phyloP scores from a whole-genome alignment of 352 stramenopile species.

The Phytophthora fragariaefolia region DNA sequence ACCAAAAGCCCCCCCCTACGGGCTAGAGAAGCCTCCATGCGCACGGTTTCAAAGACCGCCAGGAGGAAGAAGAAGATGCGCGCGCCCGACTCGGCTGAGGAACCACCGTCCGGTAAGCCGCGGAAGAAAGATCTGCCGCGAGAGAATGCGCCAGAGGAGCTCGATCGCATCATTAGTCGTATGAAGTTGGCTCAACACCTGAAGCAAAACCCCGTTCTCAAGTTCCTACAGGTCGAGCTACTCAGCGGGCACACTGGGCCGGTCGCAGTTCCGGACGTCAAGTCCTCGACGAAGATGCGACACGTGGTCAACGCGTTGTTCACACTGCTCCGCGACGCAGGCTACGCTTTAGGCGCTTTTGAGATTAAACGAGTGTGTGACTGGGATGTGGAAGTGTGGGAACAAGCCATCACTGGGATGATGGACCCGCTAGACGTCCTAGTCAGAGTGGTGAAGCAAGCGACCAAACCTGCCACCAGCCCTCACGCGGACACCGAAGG shows the following conservation, averaged over 20 bases:
- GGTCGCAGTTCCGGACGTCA: neutral
- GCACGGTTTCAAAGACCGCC: neutral
- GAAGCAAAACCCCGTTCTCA: neutral
- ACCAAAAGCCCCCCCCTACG: conserved; percentile 1
- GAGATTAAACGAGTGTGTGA: conserved; percentile 18
- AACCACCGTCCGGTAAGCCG: neutral
- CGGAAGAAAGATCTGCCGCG: neutral
- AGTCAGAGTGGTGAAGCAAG: no score
- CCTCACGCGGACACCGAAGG: no score
- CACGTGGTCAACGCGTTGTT: neutral
- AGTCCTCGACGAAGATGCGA: neutral
- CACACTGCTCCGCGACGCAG: neutral
- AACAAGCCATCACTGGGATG: no score
- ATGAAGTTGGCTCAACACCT: neutral
- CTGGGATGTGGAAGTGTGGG: no score
- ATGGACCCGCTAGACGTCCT: no score
- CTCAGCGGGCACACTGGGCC: neutral
- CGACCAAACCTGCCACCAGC: no score
- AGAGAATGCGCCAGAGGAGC: neutral
- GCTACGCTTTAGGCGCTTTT: conserved; percentile 5
- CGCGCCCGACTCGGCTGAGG: conserved; percentile 1
- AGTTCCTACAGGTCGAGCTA: neutral
- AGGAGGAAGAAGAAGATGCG: conserved; percentile 16
- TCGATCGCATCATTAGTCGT: neutral
- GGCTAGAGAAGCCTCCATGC: neutral